A percentile compares a stretch with the other conserved stretches of the same genome.
These are phyloP conservation scores for Microbotryum saponariae DNA, from an alignment of 1,284 basidiomycete species.

Conservation along the genomic window DNA sequence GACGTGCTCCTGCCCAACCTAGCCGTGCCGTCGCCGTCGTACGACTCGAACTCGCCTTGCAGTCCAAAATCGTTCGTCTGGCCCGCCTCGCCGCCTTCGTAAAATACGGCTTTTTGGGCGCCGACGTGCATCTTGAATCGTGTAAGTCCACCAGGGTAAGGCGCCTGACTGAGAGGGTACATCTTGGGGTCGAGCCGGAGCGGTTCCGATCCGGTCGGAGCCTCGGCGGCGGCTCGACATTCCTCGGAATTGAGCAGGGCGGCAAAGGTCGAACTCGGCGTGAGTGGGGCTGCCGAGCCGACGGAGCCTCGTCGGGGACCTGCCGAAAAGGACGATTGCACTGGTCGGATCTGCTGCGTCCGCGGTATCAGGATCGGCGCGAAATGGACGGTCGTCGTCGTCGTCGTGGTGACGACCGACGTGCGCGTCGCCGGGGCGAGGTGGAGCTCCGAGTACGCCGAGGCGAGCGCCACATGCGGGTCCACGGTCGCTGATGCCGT, in stretches of 20 bases:
- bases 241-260: constrained; percentile 6
- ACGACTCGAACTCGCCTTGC: too few relatives aligned
- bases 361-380: constrained; percentile 35
- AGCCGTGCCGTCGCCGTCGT: too few relatives aligned
- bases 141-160: constrained; percentile 11
- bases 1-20: background rate
- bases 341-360: constrained; percentile 11
- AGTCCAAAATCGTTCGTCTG: background rate
- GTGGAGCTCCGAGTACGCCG: constrained; percentile 26
- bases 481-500: background rate
- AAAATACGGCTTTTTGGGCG: constrained; percentile 15
- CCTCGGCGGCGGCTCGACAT: background rate
- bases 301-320: background rate
- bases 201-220: background rate
- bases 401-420: constrained; percentile 36
- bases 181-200: constrained; percentile 19
- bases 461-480: background rate
- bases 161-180: constrained; percentile 28
- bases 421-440: constrained; percentile 33
- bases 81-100: constrained; percentile 5
- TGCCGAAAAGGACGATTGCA: constrained; percentile 16
- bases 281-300: background rate
- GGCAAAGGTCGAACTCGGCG: constrained; percentile 1
- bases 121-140: constrained; percentile 20
- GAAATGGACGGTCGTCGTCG: constrained; percentile 35